Base-by-base conservation (phyloP, 2,329 filamentous ascomycete species). In the Lecanicillium sp. region DNA sequence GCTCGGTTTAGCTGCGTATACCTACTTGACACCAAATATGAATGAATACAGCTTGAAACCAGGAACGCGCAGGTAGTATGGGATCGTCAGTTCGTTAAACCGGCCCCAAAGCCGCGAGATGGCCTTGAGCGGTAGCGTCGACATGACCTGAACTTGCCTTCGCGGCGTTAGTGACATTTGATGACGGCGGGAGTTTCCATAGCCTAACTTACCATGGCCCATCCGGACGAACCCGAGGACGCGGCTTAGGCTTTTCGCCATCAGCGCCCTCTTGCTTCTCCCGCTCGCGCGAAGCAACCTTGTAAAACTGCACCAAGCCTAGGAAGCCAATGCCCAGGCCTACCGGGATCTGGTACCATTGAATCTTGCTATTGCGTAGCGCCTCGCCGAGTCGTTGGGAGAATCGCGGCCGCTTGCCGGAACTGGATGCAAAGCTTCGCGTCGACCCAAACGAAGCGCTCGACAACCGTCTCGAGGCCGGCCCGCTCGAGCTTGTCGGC, bases 31-130 rank as follows among this genome's bases (percentile, higher is more conserved):
- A n/a, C 88, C 89, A 54, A 96, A 96, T 28, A 90, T 74, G 66
- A 75, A 94, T 2, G 87, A 82, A 61, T 96, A 96, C 1, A 96
- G 75, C 59, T 86, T 90, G 66, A 96, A 95, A 12, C 89, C 89
- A 1, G 89, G 88, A 1, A 90, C 75, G 5, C 89, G 84, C 17
- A 95, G 71, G 58, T 87, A 88, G 64, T 92, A 90, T 0, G 89
- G 89, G 28, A 96, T 84, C 10, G 80, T 79, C 34, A 95, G 66
- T 59, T 94, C 88, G 60, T 96, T 96, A 68, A 96, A 94, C 37
- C 72, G 77, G 28, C 89, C 89, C 89, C 89, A 96, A 46, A 94
- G 57, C 33, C 89, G 77, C 25, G 88, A 95, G 32, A 96, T 74
- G 27, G 87, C 88, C 65, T 96, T 96, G 45, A 96, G 70, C 25